phyloP scores from a whole-genome alignment of 169 alveolate genomes.

The Eimeria tenella region DNA sequence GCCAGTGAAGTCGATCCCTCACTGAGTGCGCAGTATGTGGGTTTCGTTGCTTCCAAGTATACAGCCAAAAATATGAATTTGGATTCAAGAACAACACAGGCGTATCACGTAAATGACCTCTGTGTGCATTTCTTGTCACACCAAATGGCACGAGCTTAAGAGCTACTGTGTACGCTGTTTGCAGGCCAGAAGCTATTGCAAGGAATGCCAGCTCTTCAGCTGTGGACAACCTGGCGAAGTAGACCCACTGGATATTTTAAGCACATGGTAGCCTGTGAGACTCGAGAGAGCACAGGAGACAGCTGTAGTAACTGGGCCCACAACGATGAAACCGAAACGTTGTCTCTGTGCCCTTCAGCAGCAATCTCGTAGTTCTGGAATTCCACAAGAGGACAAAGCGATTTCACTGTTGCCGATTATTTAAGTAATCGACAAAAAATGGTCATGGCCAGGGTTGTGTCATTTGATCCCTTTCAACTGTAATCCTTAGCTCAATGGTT shows the following conservation, averaged over 20 bases:
- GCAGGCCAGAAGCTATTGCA: conserved; percentile 67
- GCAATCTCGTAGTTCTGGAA: conserved; percentile 37
- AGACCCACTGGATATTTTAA: neutral
- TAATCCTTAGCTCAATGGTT: no score
- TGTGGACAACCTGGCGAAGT: conserved; percentile 56
- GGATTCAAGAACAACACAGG: neutral
- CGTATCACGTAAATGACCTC: neutral
- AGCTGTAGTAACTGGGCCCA: conserved; percentile 40
- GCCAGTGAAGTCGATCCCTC: no score
- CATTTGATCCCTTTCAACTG: no score
- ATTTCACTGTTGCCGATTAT: neutral
- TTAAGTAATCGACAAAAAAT: neutral
- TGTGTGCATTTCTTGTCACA: no score
- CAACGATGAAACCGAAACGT: conserved; percentile 11
- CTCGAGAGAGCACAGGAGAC: conserved; percentile 42
- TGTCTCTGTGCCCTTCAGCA: conserved; percentile 53
- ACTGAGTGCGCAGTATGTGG: no score
- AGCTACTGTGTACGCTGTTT: neutral
- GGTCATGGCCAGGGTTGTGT: neutral
- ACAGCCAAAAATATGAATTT: neutral
- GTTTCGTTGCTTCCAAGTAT: neutral
- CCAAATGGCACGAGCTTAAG: neutral
- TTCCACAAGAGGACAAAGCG: neutral
- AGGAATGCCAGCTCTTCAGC: conserved; percentile 69
- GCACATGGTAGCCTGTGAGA: neutral